Base-by-base conservation (phyloP, 2,329 filamentous ascomycete species). In the Thermochaetoides dissita region DNA sequence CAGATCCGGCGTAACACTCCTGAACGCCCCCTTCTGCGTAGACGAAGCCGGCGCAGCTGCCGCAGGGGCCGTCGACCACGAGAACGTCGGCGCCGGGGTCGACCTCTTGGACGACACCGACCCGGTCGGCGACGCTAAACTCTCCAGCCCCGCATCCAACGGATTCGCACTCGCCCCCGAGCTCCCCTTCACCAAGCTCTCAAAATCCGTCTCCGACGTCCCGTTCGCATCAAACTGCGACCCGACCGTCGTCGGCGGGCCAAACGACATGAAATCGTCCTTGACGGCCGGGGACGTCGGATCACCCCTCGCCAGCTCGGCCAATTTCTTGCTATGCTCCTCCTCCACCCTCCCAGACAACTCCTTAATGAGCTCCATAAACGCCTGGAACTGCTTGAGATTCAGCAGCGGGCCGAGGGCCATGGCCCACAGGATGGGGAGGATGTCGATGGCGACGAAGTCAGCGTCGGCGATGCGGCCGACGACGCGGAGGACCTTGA, bases 381-480 rank as follows among this genome's bases (percentile, higher is more conserved):
- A 96, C 0, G 74, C 68, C 57, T 87, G 82, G 57, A 98, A 98
- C 58, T 89, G 89, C 46, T 81, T 72, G 7, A 96, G 69, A 53
- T 94, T 81, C 6, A 98, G 74, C 30, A 98, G 65, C 1, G 91
- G 91, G 0, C 91, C 91, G 3, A 98, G 68, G 55, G 81, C 86
- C 76, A 96, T 95, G 50, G 65, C 76, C 91, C 91, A 98, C 1
- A 98, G 66, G 8, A 93, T 75, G 0, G 91, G 91, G 8, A 98
- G 66, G 10, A 94, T 78, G 43, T 96, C 89, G 65, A 91, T 79
- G 9, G 91, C 91, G 17, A 95, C 75, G 56, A 94, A 96, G 36
- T 95, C 91, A 2, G 81, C 75, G 56, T 96, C 91, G 5, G 83
- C 88, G 12, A 81, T 71, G 39, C 76, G 74, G 7, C 87, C 87